Percentiles rank a stretch among this genome's conserved stretches.
Conservation (phyloP, 2,329 filamentous ascomycete species). For the Fonsecaea pedrosoi region DNA sequence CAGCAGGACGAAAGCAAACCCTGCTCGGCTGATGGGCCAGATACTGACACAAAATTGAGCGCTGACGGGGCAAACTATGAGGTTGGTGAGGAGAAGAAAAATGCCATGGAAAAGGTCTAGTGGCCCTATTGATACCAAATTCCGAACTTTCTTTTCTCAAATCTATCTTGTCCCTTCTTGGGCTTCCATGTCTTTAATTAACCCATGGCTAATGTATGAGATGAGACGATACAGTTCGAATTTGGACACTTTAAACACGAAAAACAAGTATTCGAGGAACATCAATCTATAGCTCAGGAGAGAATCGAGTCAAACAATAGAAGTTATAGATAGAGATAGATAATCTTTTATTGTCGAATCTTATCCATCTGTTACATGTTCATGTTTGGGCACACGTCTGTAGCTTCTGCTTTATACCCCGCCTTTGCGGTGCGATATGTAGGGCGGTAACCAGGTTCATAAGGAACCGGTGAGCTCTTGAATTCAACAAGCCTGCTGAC, state of each 20-base stretch:
- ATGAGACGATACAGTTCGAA: background rate
- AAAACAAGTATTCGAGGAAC: background rate
- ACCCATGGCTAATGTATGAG: background rate
- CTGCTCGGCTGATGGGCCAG: background rate
- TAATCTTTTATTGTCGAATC: too few species aligned
- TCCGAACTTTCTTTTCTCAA: background rate
- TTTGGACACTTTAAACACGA: background rate
- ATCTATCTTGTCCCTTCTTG: too few species aligned
- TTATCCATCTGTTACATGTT: too few species aligned
- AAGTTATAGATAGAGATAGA: too few species aligned
- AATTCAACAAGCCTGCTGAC: too few species aligned
- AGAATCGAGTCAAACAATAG: too few species aligned
- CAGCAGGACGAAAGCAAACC: constrained; percentile 7
- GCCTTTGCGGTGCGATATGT: too few species aligned
- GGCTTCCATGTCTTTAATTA: background rate
- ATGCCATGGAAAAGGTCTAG: background rate
- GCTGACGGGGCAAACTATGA: background rate
- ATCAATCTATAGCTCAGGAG: background rate
- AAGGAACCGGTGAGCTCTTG: too few species aligned
- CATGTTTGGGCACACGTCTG: too few species aligned
- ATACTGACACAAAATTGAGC: background rate
- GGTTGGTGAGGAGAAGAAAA: background rate
- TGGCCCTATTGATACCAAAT: background rate
- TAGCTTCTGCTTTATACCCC: too few species aligned
- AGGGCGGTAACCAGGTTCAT: too few species aligned